Evolutionary conservation across 148 eudicot species (phyloP).

Genomic region (Heliamphora exappendiculata): DNA sequence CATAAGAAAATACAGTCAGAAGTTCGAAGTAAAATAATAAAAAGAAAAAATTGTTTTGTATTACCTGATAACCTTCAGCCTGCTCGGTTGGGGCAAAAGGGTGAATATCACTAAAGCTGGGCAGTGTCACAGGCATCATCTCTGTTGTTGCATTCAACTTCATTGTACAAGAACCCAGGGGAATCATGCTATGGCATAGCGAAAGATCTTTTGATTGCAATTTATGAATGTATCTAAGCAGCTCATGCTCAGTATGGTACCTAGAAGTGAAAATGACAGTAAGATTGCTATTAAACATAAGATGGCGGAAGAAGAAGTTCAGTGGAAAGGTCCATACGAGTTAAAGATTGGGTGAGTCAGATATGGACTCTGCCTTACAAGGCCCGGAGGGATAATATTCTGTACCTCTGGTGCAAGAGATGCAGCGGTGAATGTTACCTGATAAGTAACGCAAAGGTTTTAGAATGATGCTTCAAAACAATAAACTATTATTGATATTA

Average conservation of each 20-base stretch:
- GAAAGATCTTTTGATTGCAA: conserved; percentile 90
- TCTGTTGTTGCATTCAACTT: conserved; percentile 96
- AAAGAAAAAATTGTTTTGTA: background rate
- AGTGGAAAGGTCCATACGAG: conserved; percentile 49
- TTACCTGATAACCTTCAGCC: conserved; percentile 88
- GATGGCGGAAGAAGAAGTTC: background rate
- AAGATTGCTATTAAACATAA: conserved; percentile 10
- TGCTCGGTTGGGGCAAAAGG: conserved; percentile 92
- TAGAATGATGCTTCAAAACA: background rate
- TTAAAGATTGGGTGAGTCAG: conserved; percentile 81
- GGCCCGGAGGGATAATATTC: conserved; percentile 65
- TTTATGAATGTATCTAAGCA: conserved; percentile 70
- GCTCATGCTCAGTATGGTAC: conserved; percentile 95
- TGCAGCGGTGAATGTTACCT: conserved; percentile 85
- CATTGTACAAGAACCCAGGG: conserved; percentile 98
- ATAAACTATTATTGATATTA: background rate
- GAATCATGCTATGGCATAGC: conserved; percentile 98
- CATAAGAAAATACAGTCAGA: background rate
- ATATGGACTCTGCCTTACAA: conserved; percentile 71
- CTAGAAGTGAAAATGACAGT: conserved; percentile 33
- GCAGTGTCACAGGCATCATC: conserved; percentile 98
- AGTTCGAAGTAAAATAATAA: background rate
- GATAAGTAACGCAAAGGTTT: conserved; percentile 16
- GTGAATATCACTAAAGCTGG: conserved; percentile 67
- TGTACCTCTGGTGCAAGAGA: conserved; percentile 78